Evolutionary conservation across 345 rosid species (phyloP).

Genomic region (Salix udensis): DNA sequence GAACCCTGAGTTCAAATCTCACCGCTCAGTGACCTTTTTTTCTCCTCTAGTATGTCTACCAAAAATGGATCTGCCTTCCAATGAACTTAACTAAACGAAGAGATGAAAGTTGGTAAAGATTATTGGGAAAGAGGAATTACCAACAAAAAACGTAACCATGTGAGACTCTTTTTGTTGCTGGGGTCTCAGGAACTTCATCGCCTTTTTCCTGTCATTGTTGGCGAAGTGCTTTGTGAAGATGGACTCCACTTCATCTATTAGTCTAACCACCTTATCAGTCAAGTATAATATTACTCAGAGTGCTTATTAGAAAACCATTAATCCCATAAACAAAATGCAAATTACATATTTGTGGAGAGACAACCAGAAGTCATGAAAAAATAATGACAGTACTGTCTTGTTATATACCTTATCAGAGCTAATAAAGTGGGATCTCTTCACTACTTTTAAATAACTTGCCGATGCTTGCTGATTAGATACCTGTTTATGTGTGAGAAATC

Average conservation of each 20-base stretch:
- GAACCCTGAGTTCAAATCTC: background rate
- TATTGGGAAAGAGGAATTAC: constrained; percentile 24
- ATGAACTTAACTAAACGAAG: background rate
- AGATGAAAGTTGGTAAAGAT: background rate
- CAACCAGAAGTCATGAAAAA: too few relatives aligned
- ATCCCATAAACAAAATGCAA: background rate
- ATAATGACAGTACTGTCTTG: too few relatives aligned
- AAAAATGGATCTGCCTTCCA: too few relatives aligned
- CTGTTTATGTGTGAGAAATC: constrained; percentile 34
- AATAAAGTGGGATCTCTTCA: constrained; percentile 81
- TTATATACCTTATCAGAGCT: constrained; percentile 87
- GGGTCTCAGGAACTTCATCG: constrained; percentile 94
- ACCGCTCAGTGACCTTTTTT: background rate
- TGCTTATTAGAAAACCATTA: background rate
- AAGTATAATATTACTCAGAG: background rate
- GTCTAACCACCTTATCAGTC: constrained; percentile 58
- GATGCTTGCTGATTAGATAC: constrained; percentile 83
- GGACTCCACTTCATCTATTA: constrained; percentile 99
- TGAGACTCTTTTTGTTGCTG: constrained; percentile 85
- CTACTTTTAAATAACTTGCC: constrained; percentile 67
- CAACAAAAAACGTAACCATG: constrained; percentile 93
- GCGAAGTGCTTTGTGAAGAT: constrained; percentile 94
- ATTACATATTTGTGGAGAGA: background rate
- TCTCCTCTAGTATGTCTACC: too few relatives aligned
- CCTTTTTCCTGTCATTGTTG: constrained; percentile 88